A percentile compares a stretch with the other conserved stretches of the same genome.
Evolutionary conservation across 2,329 filamentous ascomycete species (phyloP).

Genomic region (Aspergillus pseudotamarii): DNA sequence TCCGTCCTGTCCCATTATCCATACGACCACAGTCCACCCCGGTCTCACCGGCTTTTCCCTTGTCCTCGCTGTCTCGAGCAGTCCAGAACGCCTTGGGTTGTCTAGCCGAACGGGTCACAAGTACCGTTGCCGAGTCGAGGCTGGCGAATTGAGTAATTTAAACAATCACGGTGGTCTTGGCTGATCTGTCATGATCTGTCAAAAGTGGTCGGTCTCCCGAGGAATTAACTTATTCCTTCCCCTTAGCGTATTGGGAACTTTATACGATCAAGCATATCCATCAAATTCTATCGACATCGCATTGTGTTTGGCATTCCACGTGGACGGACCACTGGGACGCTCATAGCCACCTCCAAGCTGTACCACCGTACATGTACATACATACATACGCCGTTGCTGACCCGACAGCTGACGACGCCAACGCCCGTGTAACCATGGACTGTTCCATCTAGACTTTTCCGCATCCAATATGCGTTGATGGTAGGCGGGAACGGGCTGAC

Average conservation of each 20-base stretch:
- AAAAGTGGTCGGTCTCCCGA: conserved; percentile 2
- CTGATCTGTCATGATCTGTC: conserved; percentile 4
- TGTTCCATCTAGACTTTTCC: neutral
- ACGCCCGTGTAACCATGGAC: neutral
- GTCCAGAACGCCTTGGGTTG: neutral
- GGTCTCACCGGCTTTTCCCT: neutral
- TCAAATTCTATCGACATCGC: neutral
- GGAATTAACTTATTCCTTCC: neutral
- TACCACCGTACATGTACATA: neutral
- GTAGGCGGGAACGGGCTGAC: neutral
- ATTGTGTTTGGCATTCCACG: neutral
- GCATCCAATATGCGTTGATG: neutral
- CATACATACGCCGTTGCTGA: neutral
- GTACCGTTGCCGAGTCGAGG: conserved; percentile 2
- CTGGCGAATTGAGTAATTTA: neutral
- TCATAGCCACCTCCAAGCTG: neutral
- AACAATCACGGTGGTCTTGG: neutral
- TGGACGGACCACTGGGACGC: neutral
- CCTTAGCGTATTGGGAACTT: neutral
- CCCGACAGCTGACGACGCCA: neutral
- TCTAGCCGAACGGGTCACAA: neutral
- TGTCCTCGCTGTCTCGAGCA: neutral
- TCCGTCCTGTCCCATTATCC: neutral
- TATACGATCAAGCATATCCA: neutral
- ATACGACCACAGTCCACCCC: neutral